Base-by-base conservation (phyloP, 2,329 filamentous ascomycete genomes). In the Trichoderma sp. region DNA sequence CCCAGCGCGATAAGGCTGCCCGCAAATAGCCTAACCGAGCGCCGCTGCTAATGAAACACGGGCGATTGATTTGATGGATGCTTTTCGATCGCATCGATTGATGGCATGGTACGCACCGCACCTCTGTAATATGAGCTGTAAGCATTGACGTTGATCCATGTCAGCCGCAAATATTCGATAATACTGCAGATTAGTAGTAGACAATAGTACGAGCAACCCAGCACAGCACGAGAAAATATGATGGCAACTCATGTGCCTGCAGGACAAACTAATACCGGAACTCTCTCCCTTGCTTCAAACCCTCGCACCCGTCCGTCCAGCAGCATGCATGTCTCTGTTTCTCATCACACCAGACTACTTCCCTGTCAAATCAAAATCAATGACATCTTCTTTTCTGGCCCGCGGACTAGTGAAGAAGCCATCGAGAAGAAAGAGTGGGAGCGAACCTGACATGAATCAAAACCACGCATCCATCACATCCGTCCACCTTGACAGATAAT, bases 31-130 rank as follows among this genome's bases (percentile, higher is more conserved):
- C 38, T 64, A 72, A 63, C 69, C 59, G 41, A 73, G 38, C 29
- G 38, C 50, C 53, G 35, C 68, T 73, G 60, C 60, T 65, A 56
- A 73, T 56, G 29, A 65, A 65, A 73, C 60, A 38, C 69, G 60
- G 38, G 27, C 65, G 38, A 27, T 59, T 27, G 45, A 56, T 29
- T 45, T 45, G 41, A 41, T 41, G 38, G 38, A 18, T 18, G 41
- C 5, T 29, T 29, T 18, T 18, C 60, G 38, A 67, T 67, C 21
- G 21, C 21, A 24, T 56, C 21, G 50, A 56, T 56, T 45, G 41
- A 45, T 45, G 41, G 38, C 38, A 41, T n/a, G n/a, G n/a, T n/a
- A n/a, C n/a, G n/a, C n/a, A n/a, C n/a, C n/a, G 41, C 41, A 45
- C 29, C 29, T 8, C 29, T 18, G 7, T 45, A 45, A 45, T 45